These are phyloP conservation scores for Gilbertella persicaria DNA, from an alignment of 371 early-diverging fungal species.

Conservation along the genomic window DNA sequence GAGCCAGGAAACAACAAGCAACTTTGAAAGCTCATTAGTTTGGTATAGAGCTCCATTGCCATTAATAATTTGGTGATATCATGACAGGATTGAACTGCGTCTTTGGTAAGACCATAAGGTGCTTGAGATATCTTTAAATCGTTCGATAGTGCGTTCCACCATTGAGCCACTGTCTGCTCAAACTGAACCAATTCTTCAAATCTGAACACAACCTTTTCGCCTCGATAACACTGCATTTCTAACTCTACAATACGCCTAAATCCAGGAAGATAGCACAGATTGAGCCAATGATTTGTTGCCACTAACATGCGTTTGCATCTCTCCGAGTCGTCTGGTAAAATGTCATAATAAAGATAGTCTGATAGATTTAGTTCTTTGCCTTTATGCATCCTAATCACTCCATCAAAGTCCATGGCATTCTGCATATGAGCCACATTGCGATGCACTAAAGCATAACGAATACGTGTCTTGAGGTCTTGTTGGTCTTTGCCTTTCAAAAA, in stretches of 20 bases:
- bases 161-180: background rate
- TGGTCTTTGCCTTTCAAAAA: background rate
- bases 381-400: too few species aligned
- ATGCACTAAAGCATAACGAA: background rate
- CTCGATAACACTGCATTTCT: too few species aligned
- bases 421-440: too few species aligned
- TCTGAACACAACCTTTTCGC: too few species aligned
- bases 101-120: constrained; percentile 1
- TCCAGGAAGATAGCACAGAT: background rate
- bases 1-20: background rate
- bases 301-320: background rate
- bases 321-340: background rate
- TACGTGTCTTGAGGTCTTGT: background rate
- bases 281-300: background rate
- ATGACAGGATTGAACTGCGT: background rate
- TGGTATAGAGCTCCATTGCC: background rate
- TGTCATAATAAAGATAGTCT: background rate
- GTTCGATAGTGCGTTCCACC: constrained; percentile 7
- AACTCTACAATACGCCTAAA: too few species aligned
- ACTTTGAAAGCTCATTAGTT: background rate
- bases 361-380: background rate
- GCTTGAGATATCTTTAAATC: background rate
- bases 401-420: too few species aligned
- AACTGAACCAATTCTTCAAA: constrained; percentile 1
- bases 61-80: background rate